Evolutionary conservation across 345 rosid species (phyloP).

Genomic region (Eucalyptus curtisii): DNA sequence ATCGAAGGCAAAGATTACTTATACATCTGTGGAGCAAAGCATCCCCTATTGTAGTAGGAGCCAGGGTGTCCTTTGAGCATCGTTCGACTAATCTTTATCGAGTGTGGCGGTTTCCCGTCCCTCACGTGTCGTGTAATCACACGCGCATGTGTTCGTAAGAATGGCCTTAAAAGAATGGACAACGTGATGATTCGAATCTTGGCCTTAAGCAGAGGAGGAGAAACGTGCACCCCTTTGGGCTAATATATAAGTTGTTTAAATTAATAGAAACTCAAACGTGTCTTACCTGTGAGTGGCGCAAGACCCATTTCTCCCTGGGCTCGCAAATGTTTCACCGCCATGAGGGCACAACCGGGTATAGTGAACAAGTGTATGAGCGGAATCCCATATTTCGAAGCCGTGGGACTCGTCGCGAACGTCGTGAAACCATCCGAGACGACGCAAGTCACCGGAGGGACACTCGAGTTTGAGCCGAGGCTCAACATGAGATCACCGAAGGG

Average conservation of each 20-base stretch:
- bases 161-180: background rate
- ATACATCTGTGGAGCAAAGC: background rate
- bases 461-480: background rate
- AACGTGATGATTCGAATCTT: background rate
- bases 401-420: background rate
- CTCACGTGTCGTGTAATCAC: background rate
- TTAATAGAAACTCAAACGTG: background rate
- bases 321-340: background rate
- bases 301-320: background rate
- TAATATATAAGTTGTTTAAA: background rate
- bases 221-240: background rate
- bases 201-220: background rate
- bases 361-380: background rate
- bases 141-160: background rate
- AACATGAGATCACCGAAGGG: background rate
- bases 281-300: conserved; percentile 3
- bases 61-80: background rate
- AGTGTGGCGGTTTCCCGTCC: background rate
- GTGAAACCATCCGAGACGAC: background rate
- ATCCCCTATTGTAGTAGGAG: background rate
- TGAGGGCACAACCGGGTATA: background rate
- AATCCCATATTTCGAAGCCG: background rate
- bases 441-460: background rate
- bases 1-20: background rate
- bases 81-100: background rate